Base-by-base conservation (phyloP, 2,329 filamentous ascomycete species). In the Diplodia scrobiculata region DNA sequence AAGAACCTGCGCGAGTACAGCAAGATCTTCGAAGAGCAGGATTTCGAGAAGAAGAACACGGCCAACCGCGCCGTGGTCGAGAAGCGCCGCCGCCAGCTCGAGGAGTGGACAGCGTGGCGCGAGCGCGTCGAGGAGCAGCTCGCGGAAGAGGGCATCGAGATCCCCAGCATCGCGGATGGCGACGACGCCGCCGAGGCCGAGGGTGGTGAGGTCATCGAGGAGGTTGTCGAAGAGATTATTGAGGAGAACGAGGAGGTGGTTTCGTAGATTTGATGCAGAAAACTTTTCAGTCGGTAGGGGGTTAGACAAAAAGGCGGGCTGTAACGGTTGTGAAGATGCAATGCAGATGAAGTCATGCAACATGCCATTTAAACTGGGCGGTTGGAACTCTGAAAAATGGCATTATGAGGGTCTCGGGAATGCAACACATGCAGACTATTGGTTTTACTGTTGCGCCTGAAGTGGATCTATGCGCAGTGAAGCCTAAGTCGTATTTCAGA, bases 1-100 rank as follows among this genome's bases (percentile, higher is more conserved):
- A 97, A 97, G 87, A 99, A 97, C 81, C 88, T 99, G 65, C 91
- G 94, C 72, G 95, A 98, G 80, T 99, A 97, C 87, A 92, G 89
- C 78, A 91, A 91, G 76, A 84, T 91, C 70, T 99, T 99, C 78
- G 95, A 99, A 72, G 92, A 97, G 81, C 90, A 97, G 77, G 96
- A 99, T 79, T 87, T 90, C 70, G 92, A 96, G 76, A 92, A 94
- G 76, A 93, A 93, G 75, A 94, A 93, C 69, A 94, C 92, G 66
- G 95, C 94, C 73, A 95, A 98, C 81, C 87, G 93, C 74, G 94
- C 93, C 41, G 92, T 99, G 60, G 90, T 99, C 69, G 94, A 98
- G 80, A 88, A 87, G 71, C 87, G 95, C 72, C 88, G 94, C 76
- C 84, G 87, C 73, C 82, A 92, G 75, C 87, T 99, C 72, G 87